These are phyloP conservation scores for Casuarina glauca DNA, from an alignment of 306 rosid genomes.

Conservation along the genomic window DNA sequence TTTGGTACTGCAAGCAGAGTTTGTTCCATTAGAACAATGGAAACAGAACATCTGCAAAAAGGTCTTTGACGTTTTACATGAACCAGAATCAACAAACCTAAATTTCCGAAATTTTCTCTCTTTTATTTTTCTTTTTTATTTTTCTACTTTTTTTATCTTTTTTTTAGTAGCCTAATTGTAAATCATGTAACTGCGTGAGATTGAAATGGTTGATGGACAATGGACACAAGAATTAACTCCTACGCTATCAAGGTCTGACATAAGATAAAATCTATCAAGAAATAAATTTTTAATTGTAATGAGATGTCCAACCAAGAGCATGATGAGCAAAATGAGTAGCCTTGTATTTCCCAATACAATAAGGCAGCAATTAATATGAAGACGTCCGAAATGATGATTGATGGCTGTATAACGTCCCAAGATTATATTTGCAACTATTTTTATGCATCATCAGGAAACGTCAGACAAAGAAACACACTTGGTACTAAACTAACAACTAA, in stretches of 20 bases:
- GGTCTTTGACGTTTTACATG: background rate
- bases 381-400: background rate
- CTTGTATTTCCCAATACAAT: background rate
- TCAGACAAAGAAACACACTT: background rate
- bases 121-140: too few relatives aligned
- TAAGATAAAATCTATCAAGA: background rate
- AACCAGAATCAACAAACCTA: background rate
- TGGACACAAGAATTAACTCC: background rate
- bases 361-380: background rate
- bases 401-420: background rate
- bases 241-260: background rate
- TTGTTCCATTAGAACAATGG: constrained; percentile 5
- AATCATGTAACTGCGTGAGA: background rate
- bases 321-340: background rate
- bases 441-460: background rate
- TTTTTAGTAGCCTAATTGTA: background rate
- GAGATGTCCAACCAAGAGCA: background rate
- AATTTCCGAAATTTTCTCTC: background rate
- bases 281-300: background rate
- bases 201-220: background rate
- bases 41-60: background rate
- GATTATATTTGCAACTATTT: background rate
- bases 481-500: background rate
- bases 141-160: background rate
- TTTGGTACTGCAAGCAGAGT: constrained; percentile 20